Evolutionary conservation across 2,329 filamentous ascomycete genomes (phyloP).

Genomic region (Stagonosporopsis vannaccii): DNA sequence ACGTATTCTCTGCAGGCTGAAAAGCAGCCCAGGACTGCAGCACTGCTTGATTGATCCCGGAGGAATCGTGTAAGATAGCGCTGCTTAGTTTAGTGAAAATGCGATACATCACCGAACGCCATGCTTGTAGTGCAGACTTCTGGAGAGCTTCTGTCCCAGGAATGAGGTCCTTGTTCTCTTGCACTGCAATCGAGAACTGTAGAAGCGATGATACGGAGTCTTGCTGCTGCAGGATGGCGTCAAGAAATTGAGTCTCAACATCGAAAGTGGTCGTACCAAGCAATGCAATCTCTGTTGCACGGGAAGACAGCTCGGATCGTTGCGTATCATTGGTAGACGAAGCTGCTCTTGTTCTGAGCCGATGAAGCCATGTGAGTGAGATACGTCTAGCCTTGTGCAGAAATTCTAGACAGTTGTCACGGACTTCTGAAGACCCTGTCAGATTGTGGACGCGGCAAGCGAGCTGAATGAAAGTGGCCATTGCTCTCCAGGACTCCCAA

Average conservation of each 20-base stretch:
- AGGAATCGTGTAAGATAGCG: conserved; percentile 5
- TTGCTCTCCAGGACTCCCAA: conserved; percentile 51
- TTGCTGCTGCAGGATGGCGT: conserved; percentile 32
- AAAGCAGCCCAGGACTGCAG: conserved; percentile 31
- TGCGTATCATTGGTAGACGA: conserved; percentile 32
- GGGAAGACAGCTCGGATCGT: conserved; percentile 41
- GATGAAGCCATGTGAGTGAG: conserved; percentile 51
- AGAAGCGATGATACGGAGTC: conserved; percentile 26
- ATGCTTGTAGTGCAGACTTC: conserved; percentile 22
- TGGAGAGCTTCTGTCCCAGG: conserved; percentile 11
- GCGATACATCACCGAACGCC: conserved; percentile 28
- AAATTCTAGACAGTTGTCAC: conserved; percentile 36
- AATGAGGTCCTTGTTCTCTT: conserved; percentile 22
- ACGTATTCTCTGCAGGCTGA: neutral
- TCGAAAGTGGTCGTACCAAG: conserved; percentile 57
- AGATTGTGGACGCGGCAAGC: conserved; percentile 55
- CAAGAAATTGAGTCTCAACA: conserved; percentile 46
- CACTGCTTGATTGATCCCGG: conserved; percentile 28
- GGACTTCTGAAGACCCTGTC: conserved; percentile 28
- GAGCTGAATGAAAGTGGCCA: conserved; percentile 53
- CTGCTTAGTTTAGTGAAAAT: conserved; percentile 17
- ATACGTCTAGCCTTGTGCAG: conserved; percentile 46
- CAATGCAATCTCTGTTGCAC: conserved; percentile 52
- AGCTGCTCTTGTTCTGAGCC: conserved; percentile 41
- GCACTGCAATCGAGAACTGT: conserved; percentile 30